phyloP scores from a whole-genome alignment of 352 stramenopile genomes.

The Aphanomyces cochlioides region DNA sequence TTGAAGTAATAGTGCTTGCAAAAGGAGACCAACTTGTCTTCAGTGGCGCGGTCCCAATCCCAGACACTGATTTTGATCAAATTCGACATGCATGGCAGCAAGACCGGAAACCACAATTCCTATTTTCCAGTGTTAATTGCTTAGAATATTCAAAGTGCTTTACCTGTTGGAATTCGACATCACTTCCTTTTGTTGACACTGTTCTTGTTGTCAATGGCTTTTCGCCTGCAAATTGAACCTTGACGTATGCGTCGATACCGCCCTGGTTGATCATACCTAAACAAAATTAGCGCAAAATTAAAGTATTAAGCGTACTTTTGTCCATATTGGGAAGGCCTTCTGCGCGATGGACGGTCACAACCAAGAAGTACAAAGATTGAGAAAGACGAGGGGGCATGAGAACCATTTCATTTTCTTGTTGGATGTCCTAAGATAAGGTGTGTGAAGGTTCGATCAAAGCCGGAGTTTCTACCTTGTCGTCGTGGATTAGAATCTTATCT shows the following conservation, averaged over 20 bases:
- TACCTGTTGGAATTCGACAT: conserved; percentile 30
- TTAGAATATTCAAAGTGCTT: conserved; percentile 41
- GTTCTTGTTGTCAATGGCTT: conserved; percentile 65
- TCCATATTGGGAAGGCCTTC: conserved; percentile 86
- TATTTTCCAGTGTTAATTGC: conserved; percentile 43
- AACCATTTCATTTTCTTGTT: conserved; percentile 76
- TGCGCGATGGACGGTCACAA: conserved; percentile 70
- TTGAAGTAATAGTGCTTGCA: conserved; percentile 69
- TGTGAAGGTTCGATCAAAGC: conserved; percentile 31
- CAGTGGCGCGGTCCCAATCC: conserved; percentile 53
- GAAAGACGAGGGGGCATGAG: conserved; percentile 72
- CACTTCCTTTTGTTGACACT: conserved; percentile 57
- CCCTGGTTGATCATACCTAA: conserved; percentile 35
- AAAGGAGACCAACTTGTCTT: conserved; percentile 77
- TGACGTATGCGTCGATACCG: conserved; percentile 81
- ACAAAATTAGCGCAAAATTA: background rate
- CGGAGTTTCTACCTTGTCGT: conserved; percentile 42
- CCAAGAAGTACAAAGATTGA: conserved; percentile 67
- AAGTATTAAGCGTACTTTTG: conserved; percentile 48
- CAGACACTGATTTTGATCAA: conserved; percentile 80
- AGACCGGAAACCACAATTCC: conserved; percentile 84
- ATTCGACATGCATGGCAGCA: conserved; percentile 78
- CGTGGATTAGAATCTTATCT: conserved; percentile 72
- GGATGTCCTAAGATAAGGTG: conserved; percentile 29
- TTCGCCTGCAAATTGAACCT: conserved; percentile 70